phyloP scores from a whole-genome alignment of 768 basidiomycete genomes.

The Serendipita vermifera region DNA sequence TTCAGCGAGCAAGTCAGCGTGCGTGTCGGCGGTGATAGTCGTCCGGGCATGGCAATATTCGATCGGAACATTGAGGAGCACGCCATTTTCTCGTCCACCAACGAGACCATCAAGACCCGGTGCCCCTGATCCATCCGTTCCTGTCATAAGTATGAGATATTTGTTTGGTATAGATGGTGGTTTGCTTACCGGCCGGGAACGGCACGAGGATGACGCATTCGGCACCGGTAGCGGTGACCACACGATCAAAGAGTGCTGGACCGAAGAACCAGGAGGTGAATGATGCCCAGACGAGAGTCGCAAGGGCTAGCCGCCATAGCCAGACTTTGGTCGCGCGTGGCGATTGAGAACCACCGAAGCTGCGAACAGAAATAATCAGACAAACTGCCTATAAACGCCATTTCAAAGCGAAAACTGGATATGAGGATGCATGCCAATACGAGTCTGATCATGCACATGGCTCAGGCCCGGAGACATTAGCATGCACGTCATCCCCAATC shows the following conservation, averaged over 20 bases:
- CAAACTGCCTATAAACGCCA: neutral
- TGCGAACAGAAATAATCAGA: too few species aligned
- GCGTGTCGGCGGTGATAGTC: conserved; percentile 42
- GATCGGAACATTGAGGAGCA: conserved; percentile 38
- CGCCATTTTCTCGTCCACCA: neutral
- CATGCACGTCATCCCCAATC: conserved; percentile 27
- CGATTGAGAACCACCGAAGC: conserved; percentile 1
- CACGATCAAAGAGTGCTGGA: conserved; percentile 56
- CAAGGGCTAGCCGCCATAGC: conserved; percentile 40
- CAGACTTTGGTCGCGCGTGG: too few species aligned
- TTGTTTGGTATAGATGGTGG: too few species aligned
- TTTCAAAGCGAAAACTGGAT: neutral
- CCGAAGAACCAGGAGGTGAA: conserved; percentile 88
- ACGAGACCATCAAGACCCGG: neutral
- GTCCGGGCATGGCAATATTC: conserved; percentile 43
- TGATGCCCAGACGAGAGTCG: conserved; percentile 53
- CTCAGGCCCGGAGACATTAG: too few species aligned
- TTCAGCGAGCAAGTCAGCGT: conserved; percentile 46
- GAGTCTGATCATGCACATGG: too few species aligned
- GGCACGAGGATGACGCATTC: conserved; percentile 60
- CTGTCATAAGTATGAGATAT: too few species aligned
- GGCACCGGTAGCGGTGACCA: conserved; percentile 55
- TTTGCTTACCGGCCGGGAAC: conserved; percentile 12
- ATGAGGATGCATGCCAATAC: too few species aligned
- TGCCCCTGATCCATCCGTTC: neutral